phyloP scores from a whole-genome alignment of 345 rosid species.

The Acer campestre region DNA sequence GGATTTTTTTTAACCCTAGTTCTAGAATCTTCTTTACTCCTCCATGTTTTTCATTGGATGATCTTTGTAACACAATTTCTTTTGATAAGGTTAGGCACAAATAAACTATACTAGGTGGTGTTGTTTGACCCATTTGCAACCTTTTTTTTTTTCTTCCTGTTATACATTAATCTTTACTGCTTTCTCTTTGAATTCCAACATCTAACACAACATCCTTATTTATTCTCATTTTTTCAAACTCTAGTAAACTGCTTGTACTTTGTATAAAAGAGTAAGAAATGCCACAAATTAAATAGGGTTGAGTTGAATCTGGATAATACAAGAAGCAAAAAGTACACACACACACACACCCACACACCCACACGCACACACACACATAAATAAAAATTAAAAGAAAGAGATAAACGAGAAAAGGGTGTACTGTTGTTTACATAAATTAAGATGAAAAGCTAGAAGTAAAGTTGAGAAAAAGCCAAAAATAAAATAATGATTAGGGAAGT shows the following conservation, averaged over 20 bases:
- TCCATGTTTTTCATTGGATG: not conserved
- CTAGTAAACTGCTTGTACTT: not conserved
- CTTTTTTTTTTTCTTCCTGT: not conserved
- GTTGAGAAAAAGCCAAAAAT: no score
- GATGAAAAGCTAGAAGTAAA: no score
- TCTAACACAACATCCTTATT: not conserved
- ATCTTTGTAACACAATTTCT: not conserved
- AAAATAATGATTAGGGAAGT: no score
- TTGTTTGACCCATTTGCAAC: not conserved
- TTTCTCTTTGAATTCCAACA: not conserved
- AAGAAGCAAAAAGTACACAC: no score
- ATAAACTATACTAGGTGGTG: not conserved
- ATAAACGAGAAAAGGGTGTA: not conserved
- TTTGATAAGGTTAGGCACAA: not conserved
- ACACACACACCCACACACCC: no score
- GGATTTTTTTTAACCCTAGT: not conserved
- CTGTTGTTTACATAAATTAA: no score
- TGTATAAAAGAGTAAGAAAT: no score
- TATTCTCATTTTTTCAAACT: not conserved
- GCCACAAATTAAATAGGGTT: not conserved
- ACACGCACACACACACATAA: not conserved
- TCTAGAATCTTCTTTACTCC: not conserved
- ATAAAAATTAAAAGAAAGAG: no score
- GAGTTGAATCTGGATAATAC: not conserved
- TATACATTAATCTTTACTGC: not conserved